Evolutionary conservation across 2,329 filamentous ascomycete genomes (phyloP), one percentile per base, ranked within the genome.

Genomic region (Diaporthe batatas): DNA sequence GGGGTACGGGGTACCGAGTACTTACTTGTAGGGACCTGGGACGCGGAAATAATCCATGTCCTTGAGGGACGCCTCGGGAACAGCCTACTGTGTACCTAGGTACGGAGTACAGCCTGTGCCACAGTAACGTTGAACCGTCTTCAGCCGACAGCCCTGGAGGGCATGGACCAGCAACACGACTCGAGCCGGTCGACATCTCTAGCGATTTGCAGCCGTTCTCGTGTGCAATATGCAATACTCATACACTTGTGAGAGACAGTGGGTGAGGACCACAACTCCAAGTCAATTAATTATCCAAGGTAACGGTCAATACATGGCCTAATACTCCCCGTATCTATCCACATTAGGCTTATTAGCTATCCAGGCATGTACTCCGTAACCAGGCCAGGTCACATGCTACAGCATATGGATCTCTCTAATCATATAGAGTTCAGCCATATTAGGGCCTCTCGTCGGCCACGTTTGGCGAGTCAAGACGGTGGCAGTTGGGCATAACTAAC

Each of bases 401-500:
- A 25, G 32, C n/a, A 39, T 18, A 53, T 67, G 44, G 32, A 25
- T 39, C 32, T n/a, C 62, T 36, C 62, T 36, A 32, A 39, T 21
- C 3, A 53, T 23, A 67, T 67, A 53, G 47, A 67, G 62, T 67
- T 53, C 47, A 29, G 14, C 47, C 32, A 67, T 36, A 53, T 14
- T 12, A n/a, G 14, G 44, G 44, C 44, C 16, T 14, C 47, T 53
- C n/a, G 10, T 6, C 2, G 18, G 16, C 1, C 23, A 21, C 10
- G 3, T n/a, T 8, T 12, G n/a, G 32, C 62, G 62, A 67, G 62
- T 67, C 62, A 67, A 25, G 62, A 23, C 21, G 14, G 47, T 67
- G 5, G 11, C 11, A 8, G 47, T 53, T 29, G 47, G n/a, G 18
- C 8, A 53, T 3, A 29, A 29, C 29, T 29, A n/a, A n/a, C n/a